Conservation (phyloP, 306 rosid genomes). For the Hippophae tibetana region DNA sequence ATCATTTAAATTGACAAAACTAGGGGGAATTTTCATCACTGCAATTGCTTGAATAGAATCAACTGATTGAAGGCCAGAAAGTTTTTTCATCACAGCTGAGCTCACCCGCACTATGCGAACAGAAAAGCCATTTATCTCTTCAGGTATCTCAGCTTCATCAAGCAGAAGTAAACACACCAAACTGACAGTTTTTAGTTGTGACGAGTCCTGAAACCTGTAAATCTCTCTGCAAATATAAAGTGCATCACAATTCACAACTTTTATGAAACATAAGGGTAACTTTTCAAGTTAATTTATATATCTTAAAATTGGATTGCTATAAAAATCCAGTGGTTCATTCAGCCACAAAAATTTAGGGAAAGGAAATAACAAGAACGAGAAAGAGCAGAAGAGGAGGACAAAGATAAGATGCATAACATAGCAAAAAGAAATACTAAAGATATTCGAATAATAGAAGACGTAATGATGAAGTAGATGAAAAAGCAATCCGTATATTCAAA, state of each 20-base stretch:
- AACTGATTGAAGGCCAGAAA: conserved; percentile 66
- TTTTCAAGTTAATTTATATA: background rate
- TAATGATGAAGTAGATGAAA: too few relatives aligned
- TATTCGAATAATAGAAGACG: too few relatives aligned
- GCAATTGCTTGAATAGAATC: conserved; percentile 78
- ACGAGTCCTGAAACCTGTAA: conserved; percentile 49
- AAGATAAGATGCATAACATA: background rate
- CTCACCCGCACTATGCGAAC: conserved; percentile 50
- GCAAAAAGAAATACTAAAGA: too few relatives aligned
- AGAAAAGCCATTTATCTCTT: conserved; percentile 39
- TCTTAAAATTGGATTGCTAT: background rate
- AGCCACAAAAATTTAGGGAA: too few relatives aligned
- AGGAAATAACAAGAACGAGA: too few relatives aligned
- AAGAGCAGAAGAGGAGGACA: too few relatives aligned
- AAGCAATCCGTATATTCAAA: too few relatives aligned
- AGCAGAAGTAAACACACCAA: conserved; percentile 69
- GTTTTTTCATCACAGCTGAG: conserved; percentile 59
- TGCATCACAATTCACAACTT: conserved; percentile 1
- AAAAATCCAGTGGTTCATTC: too few relatives aligned
- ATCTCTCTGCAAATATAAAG: conserved; percentile 59
- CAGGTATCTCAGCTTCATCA: conserved; percentile 50
- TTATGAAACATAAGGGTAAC: background rate
- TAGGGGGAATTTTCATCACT: conserved; percentile 58
- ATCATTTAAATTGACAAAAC: conserved; percentile 35
- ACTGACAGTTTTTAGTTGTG: conserved; percentile 33